Base-by-base conservation (phyloP, 768 basidiomycete species). In the Termitomyces titanicus region DNA sequence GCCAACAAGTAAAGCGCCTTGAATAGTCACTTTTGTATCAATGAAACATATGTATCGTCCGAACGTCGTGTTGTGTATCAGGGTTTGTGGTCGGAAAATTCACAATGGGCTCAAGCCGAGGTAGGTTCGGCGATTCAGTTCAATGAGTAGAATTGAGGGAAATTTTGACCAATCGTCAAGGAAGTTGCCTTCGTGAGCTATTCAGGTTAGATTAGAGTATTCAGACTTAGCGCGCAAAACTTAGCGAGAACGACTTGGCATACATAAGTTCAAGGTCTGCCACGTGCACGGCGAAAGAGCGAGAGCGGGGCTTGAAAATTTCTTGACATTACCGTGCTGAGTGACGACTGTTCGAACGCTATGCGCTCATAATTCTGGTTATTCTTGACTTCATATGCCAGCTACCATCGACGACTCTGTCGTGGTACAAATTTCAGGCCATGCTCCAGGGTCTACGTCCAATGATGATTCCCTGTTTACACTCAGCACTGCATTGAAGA, bases 401-500 rank as follows among this genome's bases (percentile, higher is more conserved):
- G 25, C 34, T 31, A 50, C 55, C 45, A 57, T 57, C 31, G 59
- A 60, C 53, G 59, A 57, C n/a, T 51, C 55, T 17, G 49, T 57
- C 55, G 52, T 42, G 43, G 48, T 51, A n/a, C 38, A 56, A 13
- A 39, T 46, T 4, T 38, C 51, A 20, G 31, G 25, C 13, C 46
- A 53, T 52, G 24, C 39, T 38, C 22, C 46, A 18, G n/a, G 5
- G 11, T 24, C 37, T 31, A 17, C 13, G 12, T 42, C 53, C 34
- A 39, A 55, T 27, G 49, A 55, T 47, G 55, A 44, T 10, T 29
- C 45, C n/a, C 49, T 62, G 17, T 59, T 62, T 37, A 54, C 61
- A 10, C 49, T 62, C 44, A 52, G 17, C 42, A 59, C 53, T 25
- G 79, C 75, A 9, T 58, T 69, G 22, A 78, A 77, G 60, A 79